Conservation (phyloP, 1,284 basidiomycete species). For the Sphagnurus paluster region DNA sequence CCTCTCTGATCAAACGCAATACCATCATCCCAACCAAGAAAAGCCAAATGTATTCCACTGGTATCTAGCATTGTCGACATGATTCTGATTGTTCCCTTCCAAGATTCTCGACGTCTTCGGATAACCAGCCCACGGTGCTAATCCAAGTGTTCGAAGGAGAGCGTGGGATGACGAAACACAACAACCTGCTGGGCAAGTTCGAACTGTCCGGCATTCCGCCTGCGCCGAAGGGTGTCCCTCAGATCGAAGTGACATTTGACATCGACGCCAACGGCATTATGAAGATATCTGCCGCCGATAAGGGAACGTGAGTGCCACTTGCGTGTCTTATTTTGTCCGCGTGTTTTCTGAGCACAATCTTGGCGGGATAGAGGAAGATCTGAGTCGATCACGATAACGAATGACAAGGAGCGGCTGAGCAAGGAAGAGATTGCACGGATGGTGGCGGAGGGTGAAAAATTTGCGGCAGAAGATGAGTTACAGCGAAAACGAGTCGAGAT, state of each 20-base stretch:
- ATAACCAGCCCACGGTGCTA: slow-evolving; percentile 62
- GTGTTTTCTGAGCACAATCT: neutral
- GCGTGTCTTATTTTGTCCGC: neutral
- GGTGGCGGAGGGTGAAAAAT: slow-evolving; percentile 79
- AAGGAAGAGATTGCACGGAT: slow-evolving; percentile 91
- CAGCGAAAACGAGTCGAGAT: slow-evolving; percentile 54
- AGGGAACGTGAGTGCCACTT: slow-evolving; percentile 36
- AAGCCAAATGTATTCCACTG: slow-evolving; percentile 43
- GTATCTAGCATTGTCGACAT: neutral
- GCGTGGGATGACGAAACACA: slow-evolving; percentile 82
- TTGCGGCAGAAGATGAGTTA: slow-evolving; percentile 46
- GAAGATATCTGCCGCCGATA: slow-evolving; percentile 72
- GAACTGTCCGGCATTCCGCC: slow-evolving; percentile 83
- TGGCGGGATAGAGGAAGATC: slow-evolving; percentile 59
- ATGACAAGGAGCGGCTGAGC: slow-evolving; percentile 85
- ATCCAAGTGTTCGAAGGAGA: slow-evolving; percentile 86
- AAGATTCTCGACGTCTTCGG: slow-evolving; percentile 62
- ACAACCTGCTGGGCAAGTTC: slow-evolving; percentile 86
- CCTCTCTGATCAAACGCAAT: slow-evolving; percentile 82
- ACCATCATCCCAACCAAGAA: slow-evolving; percentile 90
- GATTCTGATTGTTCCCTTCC: neutral
- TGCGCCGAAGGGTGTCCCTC: slow-evolving; percentile 80
- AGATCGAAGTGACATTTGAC: slow-evolving; percentile 85
- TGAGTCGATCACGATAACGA: slow-evolving; percentile 76
- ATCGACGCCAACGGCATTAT: slow-evolving; percentile 78